phyloP scores from a whole-genome alignment of 2,329 filamentous ascomycete species.

The Ramularia collo-cygni region DNA sequence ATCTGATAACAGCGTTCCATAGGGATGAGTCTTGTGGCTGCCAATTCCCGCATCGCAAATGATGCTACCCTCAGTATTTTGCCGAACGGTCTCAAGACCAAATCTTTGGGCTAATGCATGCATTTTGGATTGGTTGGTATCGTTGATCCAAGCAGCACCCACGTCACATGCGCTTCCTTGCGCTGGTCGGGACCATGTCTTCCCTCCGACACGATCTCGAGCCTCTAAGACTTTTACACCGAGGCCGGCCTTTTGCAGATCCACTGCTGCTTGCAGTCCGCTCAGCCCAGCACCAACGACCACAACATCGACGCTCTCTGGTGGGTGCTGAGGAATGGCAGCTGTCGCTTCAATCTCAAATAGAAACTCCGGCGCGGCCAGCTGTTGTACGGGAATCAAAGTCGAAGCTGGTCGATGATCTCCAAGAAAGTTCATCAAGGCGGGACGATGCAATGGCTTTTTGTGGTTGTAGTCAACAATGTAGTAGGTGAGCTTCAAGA shows the following conservation, averaged over 20 bases:
- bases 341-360: conserved; percentile 25
- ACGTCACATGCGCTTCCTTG: conserved; percentile 40
- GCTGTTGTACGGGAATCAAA: conserved; percentile 19
- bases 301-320: conserved; percentile 24
- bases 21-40: conserved; percentile 26
- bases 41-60: conserved; percentile 39
- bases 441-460: conserved; percentile 15
- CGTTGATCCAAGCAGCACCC: conserved; percentile 56
- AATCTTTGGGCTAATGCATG: conserved; percentile 37
- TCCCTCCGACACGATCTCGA: conserved; percentile 34
- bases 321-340: conserved; percentile 13
- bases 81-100: conserved; percentile 40
- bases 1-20: conserved; percentile 26
- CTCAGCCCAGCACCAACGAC: conserved; percentile 29
- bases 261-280: conserved; percentile 26
- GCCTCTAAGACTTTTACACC: conserved; percentile 28
- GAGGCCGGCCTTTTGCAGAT: conserved; percentile 23
- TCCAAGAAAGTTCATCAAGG: conserved; percentile 20
- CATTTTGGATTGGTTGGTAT: conserved; percentile 45
- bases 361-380: conserved; percentile 20
- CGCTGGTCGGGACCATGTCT: conserved; percentile 39
- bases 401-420: conserved; percentile 22
- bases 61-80: conserved; percentile 42
- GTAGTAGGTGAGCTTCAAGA: conserved; percentile 23
- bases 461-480: conserved; percentile 23